Conservation (phyloP, 169 alveolate species). For the Cryptosporidium xiaoi region DNA sequence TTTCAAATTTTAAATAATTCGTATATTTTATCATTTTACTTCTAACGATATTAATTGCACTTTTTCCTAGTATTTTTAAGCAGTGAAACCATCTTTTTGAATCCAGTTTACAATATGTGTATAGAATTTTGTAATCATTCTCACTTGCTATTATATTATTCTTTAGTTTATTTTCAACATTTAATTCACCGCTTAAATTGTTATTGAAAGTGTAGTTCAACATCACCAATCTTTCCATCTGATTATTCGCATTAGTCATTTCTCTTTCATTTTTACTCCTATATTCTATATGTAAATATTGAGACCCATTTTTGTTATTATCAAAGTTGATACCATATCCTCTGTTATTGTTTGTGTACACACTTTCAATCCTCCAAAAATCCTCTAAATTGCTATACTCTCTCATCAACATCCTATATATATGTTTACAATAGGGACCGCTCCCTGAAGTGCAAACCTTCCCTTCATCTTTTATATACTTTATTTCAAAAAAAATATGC, state of each 20-base stretch:
- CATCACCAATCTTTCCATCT: neutral
- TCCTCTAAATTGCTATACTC: neutral
- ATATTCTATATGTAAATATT: neutral
- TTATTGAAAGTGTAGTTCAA: no score
- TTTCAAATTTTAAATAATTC: no score
- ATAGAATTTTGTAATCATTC: neutral
- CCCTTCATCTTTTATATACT: neutral
- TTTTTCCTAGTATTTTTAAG: neutral
- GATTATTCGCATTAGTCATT: neutral
- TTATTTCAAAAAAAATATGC: constrained; percentile 23
- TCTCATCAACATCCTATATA: neutral
- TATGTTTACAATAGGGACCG: constrained; percentile 48
- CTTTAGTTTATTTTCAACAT: no score
- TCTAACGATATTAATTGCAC: neutral
- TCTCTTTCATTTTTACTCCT: neutral
- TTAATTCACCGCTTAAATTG: no score
- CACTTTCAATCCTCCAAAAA: neutral
- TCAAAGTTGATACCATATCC: neutral
- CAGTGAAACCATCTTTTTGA: neutral
- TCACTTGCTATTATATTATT: neutral
- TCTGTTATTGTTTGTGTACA: neutral
- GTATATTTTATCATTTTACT: no score
- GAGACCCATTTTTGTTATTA: neutral
- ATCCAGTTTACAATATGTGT: neutral
- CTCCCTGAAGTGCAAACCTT: constrained; percentile 18